These are phyloP conservation scores for Eucalyptus cloeziana DNA, from an alignment of 345 rosid genomes.

Conservation along the genomic window DNA sequence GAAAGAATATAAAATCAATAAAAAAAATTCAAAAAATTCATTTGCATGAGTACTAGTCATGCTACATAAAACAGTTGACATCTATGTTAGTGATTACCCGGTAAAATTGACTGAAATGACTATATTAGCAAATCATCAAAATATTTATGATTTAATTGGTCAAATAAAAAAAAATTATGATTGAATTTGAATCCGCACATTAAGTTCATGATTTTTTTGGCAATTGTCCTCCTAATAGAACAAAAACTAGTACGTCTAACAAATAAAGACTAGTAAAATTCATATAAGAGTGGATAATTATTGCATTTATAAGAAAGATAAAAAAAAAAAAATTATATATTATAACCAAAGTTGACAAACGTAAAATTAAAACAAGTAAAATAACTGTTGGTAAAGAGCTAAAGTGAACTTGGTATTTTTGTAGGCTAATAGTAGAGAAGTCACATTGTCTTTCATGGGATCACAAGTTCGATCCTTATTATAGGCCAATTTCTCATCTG, in stretches of 20 bases:
- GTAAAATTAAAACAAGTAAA: no score
- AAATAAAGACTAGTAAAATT: neutral
- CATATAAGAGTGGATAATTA: neutral
- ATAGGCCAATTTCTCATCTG: neutral
- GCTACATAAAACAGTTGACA: accelerated
- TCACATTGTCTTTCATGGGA: neutral
- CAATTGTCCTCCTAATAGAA: neutral
- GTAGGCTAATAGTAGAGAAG: neutral
- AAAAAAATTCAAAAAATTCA: no score
- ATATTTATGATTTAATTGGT: no score
- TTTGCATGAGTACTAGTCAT: neutral
- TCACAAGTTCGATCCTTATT: neutral
- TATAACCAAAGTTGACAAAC: no score
- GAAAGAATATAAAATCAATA: no score
- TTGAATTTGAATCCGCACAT: neutral
- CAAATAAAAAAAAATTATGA: no score
- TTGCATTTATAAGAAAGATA: neutral
- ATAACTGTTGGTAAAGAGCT: neutral
- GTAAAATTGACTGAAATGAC: neutral
- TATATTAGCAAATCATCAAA: no score
- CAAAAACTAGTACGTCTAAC: neutral
- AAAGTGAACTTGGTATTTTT: neutral
- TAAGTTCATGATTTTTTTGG: neutral
- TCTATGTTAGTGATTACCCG: neutral
- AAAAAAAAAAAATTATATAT: no score